Conservation (phyloP, 768 basidiomycete species). For the Erythrobasidium yunnanense region DNA sequence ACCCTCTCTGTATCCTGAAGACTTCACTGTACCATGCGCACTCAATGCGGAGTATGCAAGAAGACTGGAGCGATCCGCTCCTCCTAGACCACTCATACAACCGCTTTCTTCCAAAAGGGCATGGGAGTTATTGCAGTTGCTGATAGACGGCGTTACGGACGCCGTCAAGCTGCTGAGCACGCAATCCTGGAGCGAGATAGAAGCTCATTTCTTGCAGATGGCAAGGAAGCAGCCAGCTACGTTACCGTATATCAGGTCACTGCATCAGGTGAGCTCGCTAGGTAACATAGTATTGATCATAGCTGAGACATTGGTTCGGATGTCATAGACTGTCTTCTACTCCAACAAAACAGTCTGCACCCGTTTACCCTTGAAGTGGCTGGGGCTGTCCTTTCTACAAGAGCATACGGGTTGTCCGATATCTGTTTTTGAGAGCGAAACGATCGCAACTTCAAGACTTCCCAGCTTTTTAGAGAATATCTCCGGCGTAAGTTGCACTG, state of each 20-base stretch:
- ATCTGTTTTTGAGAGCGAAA: not conserved
- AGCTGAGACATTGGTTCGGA: not conserved
- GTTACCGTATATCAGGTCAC: conserved; percentile 16
- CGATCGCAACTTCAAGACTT: too few species aligned
- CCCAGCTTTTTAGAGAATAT: too few species aligned
- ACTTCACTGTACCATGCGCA: not conserved
- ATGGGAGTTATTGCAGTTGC: not conserved
- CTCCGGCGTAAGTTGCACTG: too few species aligned
- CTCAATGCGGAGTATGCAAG: conserved; percentile 3
- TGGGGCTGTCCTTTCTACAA: not conserved
- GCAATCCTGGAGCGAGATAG: not conserved
- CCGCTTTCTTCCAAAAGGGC: not conserved
- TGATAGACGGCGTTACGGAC: conserved; percentile 1
- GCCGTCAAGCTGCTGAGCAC: not conserved
- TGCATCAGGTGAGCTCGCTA: conserved; percentile 9
- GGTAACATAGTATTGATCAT: not conserved
- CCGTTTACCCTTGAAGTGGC: not conserved
- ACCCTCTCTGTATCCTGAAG: not conserved
- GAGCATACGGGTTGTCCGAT: conserved; percentile 2
- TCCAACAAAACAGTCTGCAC: conserved; percentile 2
- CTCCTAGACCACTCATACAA: conserved; percentile 1
- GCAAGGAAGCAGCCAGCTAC: not conserved
- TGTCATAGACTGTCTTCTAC: conserved; percentile 18
- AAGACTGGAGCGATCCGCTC: not conserved
- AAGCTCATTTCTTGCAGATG: not conserved